Percentiles rank a stretch among this genome's conserved stretches.
phyloP scores from a whole-genome alignment of 768 basidiomycete genomes.

The Suillus brevipes region DNA sequence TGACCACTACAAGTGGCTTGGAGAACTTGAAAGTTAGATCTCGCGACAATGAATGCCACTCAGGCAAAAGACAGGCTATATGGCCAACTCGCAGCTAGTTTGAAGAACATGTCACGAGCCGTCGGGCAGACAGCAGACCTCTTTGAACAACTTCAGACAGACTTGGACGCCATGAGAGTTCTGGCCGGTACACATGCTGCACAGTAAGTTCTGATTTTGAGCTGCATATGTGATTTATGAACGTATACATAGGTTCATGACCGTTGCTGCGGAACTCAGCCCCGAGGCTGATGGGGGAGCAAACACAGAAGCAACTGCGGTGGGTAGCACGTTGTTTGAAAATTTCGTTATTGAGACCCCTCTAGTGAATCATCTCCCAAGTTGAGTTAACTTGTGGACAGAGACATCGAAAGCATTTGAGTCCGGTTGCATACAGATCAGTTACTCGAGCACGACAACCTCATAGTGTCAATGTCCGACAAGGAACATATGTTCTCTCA shows the following conservation, averaged over 20 bases:
- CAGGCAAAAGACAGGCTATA: conserved; percentile 83
- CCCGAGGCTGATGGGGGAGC: conserved; percentile 16
- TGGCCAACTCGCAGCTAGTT: conserved; percentile 66
- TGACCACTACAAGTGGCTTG: neutral
- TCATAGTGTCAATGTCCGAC: neutral
- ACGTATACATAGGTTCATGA: conserved; percentile 45
- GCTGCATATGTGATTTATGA: neutral
- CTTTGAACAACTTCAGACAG: conserved; percentile 73
- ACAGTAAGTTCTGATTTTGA: conserved; percentile 53
- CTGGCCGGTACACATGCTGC: conserved; percentile 80
- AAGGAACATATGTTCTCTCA: neutral
- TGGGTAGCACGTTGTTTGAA: neutral
- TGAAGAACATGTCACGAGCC: conserved; percentile 66
- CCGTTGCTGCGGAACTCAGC: conserved; percentile 45
- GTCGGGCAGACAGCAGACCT: conserved; percentile 74
- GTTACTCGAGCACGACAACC: neutral
- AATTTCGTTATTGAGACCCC: neutral
- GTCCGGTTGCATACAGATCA: neutral
- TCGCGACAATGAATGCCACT: conserved; percentile 51
- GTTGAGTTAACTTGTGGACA: neutral
- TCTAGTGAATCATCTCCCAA: neutral
- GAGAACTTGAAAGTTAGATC: neutral
- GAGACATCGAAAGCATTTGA: neutral
- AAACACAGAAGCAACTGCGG: neutral
- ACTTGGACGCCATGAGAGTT: conserved; percentile 75